Percentiles rank a stretch among this genome's conserved stretches.
Conservation (phyloP, 1,139 yeast genomes). For the Diutina neorugosa region DNA sequence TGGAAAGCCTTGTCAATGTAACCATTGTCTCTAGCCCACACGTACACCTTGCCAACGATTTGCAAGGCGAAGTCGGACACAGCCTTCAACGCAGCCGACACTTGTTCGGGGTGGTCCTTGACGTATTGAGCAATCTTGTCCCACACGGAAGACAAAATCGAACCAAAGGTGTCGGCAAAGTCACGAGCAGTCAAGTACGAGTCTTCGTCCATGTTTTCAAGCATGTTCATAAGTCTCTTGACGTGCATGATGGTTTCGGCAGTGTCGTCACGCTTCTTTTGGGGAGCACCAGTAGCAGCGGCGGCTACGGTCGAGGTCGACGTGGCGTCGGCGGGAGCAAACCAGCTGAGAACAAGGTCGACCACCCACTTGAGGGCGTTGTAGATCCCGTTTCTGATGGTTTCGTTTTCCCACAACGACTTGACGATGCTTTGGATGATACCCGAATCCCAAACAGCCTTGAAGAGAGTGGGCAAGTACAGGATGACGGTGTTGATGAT, state of each 20-base stretch:
- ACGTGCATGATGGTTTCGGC: background rate
- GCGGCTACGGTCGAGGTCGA: background rate
- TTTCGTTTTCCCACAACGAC: background rate
- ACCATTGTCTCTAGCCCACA: background rate
- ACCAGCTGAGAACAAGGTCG: background rate
- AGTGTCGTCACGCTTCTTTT: background rate
- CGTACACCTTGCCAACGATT: background rate
- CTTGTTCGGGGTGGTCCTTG: slow-evolving; percentile 1
- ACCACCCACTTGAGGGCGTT: slow-evolving; percentile 2
- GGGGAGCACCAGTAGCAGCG: background rate
- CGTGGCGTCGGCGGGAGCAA: background rate
- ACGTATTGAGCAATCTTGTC: background rate
- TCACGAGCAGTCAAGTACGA: background rate
- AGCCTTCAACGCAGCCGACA: background rate
- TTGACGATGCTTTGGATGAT: background rate
- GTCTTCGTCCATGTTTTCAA: background rate
- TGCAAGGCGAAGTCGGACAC: background rate
- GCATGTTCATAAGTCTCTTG: background rate
- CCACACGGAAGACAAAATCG: background rate
- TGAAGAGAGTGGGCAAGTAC: background rate
- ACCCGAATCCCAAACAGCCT: background rate
- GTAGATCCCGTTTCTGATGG: background rate
- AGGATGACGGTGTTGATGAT: background rate
- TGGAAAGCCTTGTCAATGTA: background rate
- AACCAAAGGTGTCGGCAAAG: background rate